Evolutionary conservation across 2,329 filamentous ascomycete genomes (phyloP).

Genomic region (Blastomyces gilchristii): DNA sequence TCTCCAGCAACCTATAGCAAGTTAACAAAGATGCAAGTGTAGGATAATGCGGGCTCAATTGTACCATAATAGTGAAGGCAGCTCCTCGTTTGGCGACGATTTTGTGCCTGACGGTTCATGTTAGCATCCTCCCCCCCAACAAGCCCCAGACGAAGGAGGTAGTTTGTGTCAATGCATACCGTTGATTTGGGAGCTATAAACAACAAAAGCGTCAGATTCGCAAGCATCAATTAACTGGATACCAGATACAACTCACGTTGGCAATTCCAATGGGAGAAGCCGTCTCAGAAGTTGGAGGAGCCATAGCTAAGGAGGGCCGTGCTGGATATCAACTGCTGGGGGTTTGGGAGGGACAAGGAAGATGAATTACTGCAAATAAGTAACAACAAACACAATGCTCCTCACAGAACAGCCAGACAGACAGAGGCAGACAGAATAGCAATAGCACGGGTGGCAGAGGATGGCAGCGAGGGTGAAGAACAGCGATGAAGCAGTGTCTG

Average conservation of each 20-base stretch:
- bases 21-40: slow-evolving; percentile 15
- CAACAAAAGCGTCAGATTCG: slow-evolving; percentile 25
- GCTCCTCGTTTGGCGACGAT: slow-evolving; percentile 78
- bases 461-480: slow-evolving; percentile 8
- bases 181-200: slow-evolving; percentile 56
- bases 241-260: slow-evolving; percentile 46
- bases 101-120: slow-evolving; percentile 50
- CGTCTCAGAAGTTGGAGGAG: slow-evolving; percentile 44
- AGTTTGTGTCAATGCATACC: slow-evolving; percentile 43
- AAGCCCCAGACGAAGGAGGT: background rate
- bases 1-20: slow-evolving; percentile 77
- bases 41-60: slow-evolving; percentile 17
- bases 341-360: slow-evolving; percentile 7
- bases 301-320: slow-evolving; percentile 37
- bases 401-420: background rate
- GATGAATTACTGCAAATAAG: slow-evolving; percentile 5
- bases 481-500: slow-evolving; percentile 13
- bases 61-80: slow-evolving; percentile 98
- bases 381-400: background rate
- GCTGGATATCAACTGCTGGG: slow-evolving; percentile 6
- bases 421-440: background rate
- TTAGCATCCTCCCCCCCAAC: background rate
- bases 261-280: slow-evolving; percentile 62
- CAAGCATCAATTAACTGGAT: slow-evolving; percentile 1
- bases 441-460: slow-evolving; percentile 9